Percentiles rank a stretch among this genome's conserved stretches.
These are phyloP conservation scores for Pythium sp. DNA, from an alignment of 352 stramenopile species.

Conservation along the genomic window DNA sequence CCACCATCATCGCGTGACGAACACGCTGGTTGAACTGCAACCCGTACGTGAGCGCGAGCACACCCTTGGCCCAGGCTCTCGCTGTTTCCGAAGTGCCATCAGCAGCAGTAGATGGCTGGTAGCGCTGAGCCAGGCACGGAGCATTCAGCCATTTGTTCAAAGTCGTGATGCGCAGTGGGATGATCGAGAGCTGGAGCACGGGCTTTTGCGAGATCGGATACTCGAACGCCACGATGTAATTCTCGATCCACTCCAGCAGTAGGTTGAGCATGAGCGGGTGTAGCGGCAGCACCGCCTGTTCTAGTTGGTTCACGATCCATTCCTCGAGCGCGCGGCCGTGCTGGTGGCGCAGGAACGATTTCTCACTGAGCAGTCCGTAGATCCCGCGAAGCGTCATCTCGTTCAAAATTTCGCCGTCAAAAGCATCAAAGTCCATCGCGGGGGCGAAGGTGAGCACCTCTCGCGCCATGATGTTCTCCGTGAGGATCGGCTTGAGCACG, in stretches of 20 bases:
- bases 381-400: conserved; percentile 55
- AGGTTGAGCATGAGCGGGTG: conserved; percentile 55
- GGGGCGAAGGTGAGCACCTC: conserved; percentile 53
- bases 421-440: conserved; percentile 25
- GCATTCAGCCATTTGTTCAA: conserved; percentile 39
- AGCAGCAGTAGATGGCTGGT: neutral
- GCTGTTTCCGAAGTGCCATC: conserved; percentile 15
- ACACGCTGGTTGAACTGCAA: conserved; percentile 71
- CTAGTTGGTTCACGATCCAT: conserved; percentile 45
- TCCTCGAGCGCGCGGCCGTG: conserved; percentile 49
- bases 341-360: conserved; percentile 65
- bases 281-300: conserved; percentile 38
- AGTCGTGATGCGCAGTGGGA: conserved; percentile 42
- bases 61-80: conserved; percentile 33
- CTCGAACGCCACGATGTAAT: conserved; percentile 75
- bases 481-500: conserved; percentile 64
- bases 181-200: conserved; percentile 55
- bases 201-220: conserved; percentile 59
- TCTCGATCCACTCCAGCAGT: conserved; percentile 69
- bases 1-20: conserved; percentile 45
- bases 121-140: conserved; percentile 18
- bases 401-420: conserved; percentile 33
- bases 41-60: conserved; percentile 51
- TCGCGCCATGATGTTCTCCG: conserved; percentile 56
- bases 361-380: conserved; percentile 55